Conservation (phyloP, 2,329 filamentous ascomycete species). For the Dactylellina sp. region DNA sequence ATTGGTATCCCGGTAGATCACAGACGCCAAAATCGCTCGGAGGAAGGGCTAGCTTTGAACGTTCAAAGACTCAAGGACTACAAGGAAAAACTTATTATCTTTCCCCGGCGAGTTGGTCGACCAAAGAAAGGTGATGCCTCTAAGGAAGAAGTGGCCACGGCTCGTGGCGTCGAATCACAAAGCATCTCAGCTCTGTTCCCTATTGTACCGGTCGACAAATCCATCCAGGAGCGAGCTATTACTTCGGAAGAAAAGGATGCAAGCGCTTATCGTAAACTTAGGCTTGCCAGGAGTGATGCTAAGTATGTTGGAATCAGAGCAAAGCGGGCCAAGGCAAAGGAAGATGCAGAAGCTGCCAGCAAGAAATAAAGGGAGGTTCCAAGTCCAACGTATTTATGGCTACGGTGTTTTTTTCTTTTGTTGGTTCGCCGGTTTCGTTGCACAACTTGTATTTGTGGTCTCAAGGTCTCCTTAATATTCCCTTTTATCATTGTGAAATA, state of each 20-base stretch:
- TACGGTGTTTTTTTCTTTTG: conserved; percentile 11
- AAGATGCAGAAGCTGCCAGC: conserved; percentile 78
- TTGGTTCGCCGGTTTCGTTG: conserved; percentile 21
- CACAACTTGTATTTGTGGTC: conserved; percentile 21
- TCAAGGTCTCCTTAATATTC: conserved; percentile 22
- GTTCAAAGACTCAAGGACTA: conserved; percentile 98
- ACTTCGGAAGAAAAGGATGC: conserved; percentile 80
- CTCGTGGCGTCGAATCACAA: conserved; percentile 69
- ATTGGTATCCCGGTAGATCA: conserved; percentile 97
- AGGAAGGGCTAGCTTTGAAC: conserved; percentile 94
- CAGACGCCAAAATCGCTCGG: conserved; percentile 95
- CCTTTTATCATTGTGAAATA: not conserved
- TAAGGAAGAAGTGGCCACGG: conserved; percentile 82
- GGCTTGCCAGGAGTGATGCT: conserved; percentile 83
- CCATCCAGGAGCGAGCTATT: conserved; percentile 70
- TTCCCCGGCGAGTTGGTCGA: conserved; percentile 94
- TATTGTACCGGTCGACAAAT: conserved; percentile 66
- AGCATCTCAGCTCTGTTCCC: conserved; percentile 70
- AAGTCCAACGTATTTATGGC: conserved; percentile 3
- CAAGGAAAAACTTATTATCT: conserved; percentile 94
- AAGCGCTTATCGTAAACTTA: conserved; percentile 87
- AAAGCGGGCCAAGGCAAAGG: conserved; percentile 92
- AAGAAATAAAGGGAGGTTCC: conserved; percentile 77
- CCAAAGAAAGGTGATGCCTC: conserved; percentile 91
- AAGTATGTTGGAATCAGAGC: conserved; percentile 85